phyloP scores from a whole-genome alignment of 1,284 basidiomycete species.

The Cryptococcus wingfieldii region DNA sequence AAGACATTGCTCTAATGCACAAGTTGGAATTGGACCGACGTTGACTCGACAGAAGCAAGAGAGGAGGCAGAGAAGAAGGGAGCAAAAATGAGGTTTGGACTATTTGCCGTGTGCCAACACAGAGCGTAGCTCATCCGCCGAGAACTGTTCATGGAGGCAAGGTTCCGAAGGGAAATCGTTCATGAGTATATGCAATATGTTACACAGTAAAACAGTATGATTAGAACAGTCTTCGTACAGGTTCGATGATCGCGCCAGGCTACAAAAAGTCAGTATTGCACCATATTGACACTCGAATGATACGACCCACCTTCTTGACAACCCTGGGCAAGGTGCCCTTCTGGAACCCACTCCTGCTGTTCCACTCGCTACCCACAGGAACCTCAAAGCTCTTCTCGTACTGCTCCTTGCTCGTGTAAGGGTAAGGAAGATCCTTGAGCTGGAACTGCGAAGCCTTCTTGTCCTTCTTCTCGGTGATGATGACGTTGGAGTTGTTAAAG shows the following conservation, averaged over 20 bases:
- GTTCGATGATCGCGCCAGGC: conserved; percentile 73
- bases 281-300: neutral
- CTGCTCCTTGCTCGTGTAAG: conserved; percentile 85
- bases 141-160: too few species aligned
- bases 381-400: conserved; percentile 76
- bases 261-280: conserved; percentile 31
- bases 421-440: conserved; percentile 84
- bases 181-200: too few species aligned
- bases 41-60: too few species aligned
- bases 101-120: too few species aligned
- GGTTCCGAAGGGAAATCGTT: too few species aligned
- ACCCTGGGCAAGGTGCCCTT: conserved; percentile 75
- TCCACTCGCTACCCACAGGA: conserved; percentile 89
- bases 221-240: conserved; percentile 60
- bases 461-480: conserved; percentile 90
- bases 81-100: too few species aligned
- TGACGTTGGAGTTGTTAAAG: conserved; percentile 76
- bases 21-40: too few species aligned
- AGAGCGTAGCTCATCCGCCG: too few species aligned
- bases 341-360: conserved; percentile 83
- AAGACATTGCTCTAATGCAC: too few species aligned
- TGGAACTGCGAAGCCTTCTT: conserved; percentile 87
- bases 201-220: too few species aligned
- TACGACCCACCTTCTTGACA: conserved; percentile 65
- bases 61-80: too few species aligned